Evolutionary conservation across 2,329 filamentous ascomycete genomes (phyloP), one percentile per base, ranked within the genome.

Genomic region (Penicillium sp.): DNA sequence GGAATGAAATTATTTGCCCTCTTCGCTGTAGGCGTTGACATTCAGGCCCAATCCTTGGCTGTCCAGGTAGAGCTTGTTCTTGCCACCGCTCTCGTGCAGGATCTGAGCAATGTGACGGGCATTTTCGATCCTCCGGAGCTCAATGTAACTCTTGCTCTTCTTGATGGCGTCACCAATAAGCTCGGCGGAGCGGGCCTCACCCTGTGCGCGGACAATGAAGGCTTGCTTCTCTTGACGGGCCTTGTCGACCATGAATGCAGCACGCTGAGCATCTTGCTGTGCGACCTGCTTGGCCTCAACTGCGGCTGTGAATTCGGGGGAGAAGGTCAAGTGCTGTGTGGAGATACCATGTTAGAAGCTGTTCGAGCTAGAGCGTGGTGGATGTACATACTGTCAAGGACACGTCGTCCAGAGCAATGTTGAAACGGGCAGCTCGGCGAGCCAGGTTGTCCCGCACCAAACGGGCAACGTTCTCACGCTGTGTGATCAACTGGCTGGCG

Each of bases 171-270:
- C 94, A 77, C 94, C 94, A 70, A 99, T 97, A 62, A 99, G 87
- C 79, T 99, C 92, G 45, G 94, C 94, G 38, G 94, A 97, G 64
- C 94, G 90, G 48, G 94, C 94, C 81, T 99, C 94, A 91, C 94
- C 94, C 86, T 97, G 94, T 4, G 94, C 94, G 79, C 92, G 91
- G 72, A 99, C 94, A 54, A 99, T 92, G 81, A 92, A 97, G 68
- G 94, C 94, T 80, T 99, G 94, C 83, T 99, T 99, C 84, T 99
- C 94, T 79, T 99, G 94, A 66, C 94, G 88, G 52, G 94, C 94
- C 81, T 97, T 97, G 86, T 99, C 94, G 65, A 99, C 94, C 50
- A 99, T 83, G 80, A 99, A 99, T 59, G 94, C 94, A 34, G 94
- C 94, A 62, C 94, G 87, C 78, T 99, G 94, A 34, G 94, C 94